These are phyloP conservation scores for Coccomyxa subellipsoidea DNA, from an alignment of 163 green algal genomes.

Conservation along the genomic window DNA sequence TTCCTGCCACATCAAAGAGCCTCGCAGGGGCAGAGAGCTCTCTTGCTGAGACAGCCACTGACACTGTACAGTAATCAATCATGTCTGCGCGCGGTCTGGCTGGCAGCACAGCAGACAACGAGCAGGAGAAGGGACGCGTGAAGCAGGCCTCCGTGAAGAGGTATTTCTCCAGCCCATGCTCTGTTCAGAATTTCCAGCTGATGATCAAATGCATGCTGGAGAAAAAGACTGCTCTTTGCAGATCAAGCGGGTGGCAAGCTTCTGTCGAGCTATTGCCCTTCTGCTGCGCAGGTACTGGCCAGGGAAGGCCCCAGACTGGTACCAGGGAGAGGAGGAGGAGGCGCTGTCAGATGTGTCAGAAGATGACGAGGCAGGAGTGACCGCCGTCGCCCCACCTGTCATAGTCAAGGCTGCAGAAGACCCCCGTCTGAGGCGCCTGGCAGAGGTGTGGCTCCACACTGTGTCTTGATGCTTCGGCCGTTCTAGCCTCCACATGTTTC, in stretches of 20 bases:
- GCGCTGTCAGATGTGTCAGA: background rate
- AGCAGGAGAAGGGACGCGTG: background rate
- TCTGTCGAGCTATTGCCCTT: too few relatives aligned
- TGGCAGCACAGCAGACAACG: background rate
- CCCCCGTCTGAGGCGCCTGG: conserved; percentile 54
- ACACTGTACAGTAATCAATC: too few relatives aligned
- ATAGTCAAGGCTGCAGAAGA: conserved; percentile 66
- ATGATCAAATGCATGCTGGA: too few relatives aligned
- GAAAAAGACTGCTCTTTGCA: too few relatives aligned
- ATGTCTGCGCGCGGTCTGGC: background rate
- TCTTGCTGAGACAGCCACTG: background rate
- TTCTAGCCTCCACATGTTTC: too few relatives aligned
- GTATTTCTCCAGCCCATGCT: too few relatives aligned
- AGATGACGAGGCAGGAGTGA: background rate
- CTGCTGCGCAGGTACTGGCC: conserved; percentile 69
- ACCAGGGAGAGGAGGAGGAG: conserved; percentile 14
- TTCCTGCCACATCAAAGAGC: background rate
- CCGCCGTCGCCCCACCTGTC: conserved; percentile 44
- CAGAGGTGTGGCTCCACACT: conserved; percentile 10
- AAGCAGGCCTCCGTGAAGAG: conserved; percentile 45
- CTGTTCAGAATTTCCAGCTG: too few relatives aligned
- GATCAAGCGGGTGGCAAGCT: too few relatives aligned
- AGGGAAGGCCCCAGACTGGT: conserved; percentile 77
- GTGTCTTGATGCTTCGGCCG: too few relatives aligned
- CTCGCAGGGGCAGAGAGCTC: background rate